phyloP scores from a whole-genome alignment of 208 protist species.

The Crithidia sp. region DNA sequence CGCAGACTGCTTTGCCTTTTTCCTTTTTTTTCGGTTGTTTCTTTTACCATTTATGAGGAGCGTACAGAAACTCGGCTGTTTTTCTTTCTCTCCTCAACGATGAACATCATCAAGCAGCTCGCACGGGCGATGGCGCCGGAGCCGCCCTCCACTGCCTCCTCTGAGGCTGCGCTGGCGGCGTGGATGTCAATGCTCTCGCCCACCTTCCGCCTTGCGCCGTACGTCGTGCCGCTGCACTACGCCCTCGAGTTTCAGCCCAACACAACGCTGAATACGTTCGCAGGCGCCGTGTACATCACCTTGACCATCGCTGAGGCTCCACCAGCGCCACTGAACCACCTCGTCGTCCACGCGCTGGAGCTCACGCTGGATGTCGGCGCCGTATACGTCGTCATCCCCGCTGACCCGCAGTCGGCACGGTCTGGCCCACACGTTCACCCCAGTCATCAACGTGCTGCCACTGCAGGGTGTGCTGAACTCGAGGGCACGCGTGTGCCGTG shows the following conservation, averaged over 20 bases:
- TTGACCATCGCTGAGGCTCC: conserved; percentile 27
- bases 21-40: conserved; percentile 5
- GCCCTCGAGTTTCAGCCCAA: conserved; percentile 49
- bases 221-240: conserved; percentile 50
- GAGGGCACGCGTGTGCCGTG: conserved; percentile 22
- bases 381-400: conserved; percentile 9
- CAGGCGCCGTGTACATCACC: conserved; percentile 35
- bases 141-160: neutral
- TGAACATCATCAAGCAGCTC: conserved; percentile 1
- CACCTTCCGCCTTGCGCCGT: conserved; percentile 28
- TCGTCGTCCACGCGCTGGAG: conserved; percentile 51
- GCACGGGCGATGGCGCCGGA: neutral
- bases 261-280: conserved; percentile 24
- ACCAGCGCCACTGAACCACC: conserved; percentile 17
- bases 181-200: conserved; percentile 19
- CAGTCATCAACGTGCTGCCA: conserved; percentile 5
- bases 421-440: neutral
- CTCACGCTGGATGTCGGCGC: conserved; percentile 15
- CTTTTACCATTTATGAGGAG: neutral
- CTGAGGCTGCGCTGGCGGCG: neutral
- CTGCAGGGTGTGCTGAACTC: neutral
- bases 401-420: neutral
- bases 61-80: neutral
- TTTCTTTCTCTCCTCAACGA: neutral
- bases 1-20: no score